Base-by-base conservation (phyloP, 805 yeast genomes). In the Diddensiella caesifluorescens region DNA sequence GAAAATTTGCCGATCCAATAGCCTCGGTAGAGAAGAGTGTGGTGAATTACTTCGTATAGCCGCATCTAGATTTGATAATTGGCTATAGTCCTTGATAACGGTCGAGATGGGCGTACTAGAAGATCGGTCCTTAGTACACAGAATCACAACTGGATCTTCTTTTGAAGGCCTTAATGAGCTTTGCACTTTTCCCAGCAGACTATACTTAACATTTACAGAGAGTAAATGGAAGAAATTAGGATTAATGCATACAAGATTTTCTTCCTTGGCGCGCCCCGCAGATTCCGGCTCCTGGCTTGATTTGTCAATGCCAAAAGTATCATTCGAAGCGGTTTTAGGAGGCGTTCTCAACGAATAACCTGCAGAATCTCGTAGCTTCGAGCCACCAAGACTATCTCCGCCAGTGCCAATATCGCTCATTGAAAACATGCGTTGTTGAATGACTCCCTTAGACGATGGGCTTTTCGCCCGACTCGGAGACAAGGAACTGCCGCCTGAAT, bases 91-190 rank as follows among this genome's bases (percentile, higher is more conserved):
- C 54, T 87, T 87, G 31, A 77, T 67, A 40, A 86, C 77, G 51
- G 79, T 71, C 82, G 95, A 89, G 68, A 84, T 73, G 52, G 80
- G 86, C 46, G 78, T 78, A 29, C 69, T 66, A 2, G 79, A 63
- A 19, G 70, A 77, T 25, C 79, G 71, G 50, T 83, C 90, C 35
- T 72, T 64, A 3, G 83, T 77, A 13, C 81, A 71, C 41, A 89
- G 70, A 1, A 83, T 68, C 18, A 83, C 69, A 22, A 63, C 63
- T 13, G 83, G 79, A 29, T 77, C 83, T 0, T 66, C 51, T 48
- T 70, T 70, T 29, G 68, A 71, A 6, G 62, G 49, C 26, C 45
- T 61, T 60, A 40, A 44, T 35, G 54, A 44, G 46, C 64, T 19
- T 7, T 36, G 31, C 10, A 42, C 45, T 26, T 48, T 48, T n/a